Evolutionary conservation across 768 basidiomycete species (phyloP), one percentile per base, ranked within the genome.

Genomic region (Lyophyllum decastes): DNA sequence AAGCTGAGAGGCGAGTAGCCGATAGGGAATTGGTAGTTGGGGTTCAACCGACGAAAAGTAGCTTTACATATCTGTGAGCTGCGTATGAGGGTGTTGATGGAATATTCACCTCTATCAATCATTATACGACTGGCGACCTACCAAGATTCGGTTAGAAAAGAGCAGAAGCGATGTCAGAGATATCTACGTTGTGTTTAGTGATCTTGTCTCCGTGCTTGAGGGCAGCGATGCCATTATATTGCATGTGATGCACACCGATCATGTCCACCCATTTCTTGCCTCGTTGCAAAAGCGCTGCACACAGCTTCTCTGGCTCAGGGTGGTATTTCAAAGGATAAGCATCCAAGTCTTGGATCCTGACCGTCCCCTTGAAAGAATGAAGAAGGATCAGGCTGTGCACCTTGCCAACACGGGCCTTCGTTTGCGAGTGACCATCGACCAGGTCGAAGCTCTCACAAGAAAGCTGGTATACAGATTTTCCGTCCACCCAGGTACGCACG

Each of bases 61-160:
- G 73, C 77, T 75, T 54, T 21, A 38, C 10, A 49, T 26, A 2
- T 56, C 45, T 55, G 50, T n/a, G n/a, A 27, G 17, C 2, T 45
- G 22, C 12, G 35, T 25, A 51, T 33, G 44, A n/a, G 45, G 26
- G 46, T 52, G 38, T 12, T 17, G 12, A 21, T 8, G 40, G 8
- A 25, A 22, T 21, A 66, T 68, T 24, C 61, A 82, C 81, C 75
- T 66, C 83, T 69, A 63, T 88, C 86, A 43, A 88, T 71, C 83
- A 88, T 86, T 54, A 87, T 79, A n/a, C 86, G 74, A 43, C 84
- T 78, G 41, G 74, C 77, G 38, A 86, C 76, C 84, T 85, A 57
- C n/a, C 11, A 16, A 45, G 27, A 19, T 9, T 19, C 9, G 5
- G n/a, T 24, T 5, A 17, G 25, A 22, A 9, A 22, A 24, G 19